Conservation (phyloP, 192 early-diverging fungal genomes). For the Globomyces pollinis-pini region DNA sequence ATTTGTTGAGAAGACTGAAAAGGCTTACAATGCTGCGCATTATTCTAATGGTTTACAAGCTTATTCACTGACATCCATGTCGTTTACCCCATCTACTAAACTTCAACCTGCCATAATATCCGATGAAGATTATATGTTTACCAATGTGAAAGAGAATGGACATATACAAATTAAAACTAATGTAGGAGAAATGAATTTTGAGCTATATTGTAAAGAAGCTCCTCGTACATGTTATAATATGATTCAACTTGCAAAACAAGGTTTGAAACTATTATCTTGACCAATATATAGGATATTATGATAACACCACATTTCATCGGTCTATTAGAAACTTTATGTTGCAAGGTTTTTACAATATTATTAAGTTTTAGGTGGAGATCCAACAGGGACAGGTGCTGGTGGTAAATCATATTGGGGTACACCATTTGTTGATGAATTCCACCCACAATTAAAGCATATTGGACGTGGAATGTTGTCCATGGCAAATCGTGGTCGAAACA, state of each 20-base stretch:
- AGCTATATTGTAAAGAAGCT: conserved; percentile 70
- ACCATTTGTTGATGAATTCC: conserved; percentile 43
- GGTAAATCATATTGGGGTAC: conserved; percentile 39
- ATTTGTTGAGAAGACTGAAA: conserved; percentile 34
- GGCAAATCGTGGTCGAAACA: conserved; percentile 91
- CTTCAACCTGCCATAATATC: conserved; percentile 63
- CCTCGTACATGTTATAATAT: conserved; percentile 92
- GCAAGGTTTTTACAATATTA: conserved; percentile 21
- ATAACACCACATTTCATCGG: conserved; percentile 74
- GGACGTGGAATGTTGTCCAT: conserved; percentile 82
- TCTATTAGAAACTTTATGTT: conserved; percentile 50
- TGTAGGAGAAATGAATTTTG: conserved; percentile 72
- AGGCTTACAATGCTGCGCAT: conserved; percentile 69
- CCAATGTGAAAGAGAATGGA: conserved; percentile 67
- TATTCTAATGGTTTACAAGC: conserved; percentile 73
- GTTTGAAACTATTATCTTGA: conserved; percentile 5
- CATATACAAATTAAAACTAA: conserved; percentile 73
- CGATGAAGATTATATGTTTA: conserved; percentile 87
- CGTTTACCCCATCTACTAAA: conserved; percentile 59
- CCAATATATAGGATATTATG: conserved; percentile 63
- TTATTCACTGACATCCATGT: conserved; percentile 81
- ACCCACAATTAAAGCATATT: conserved; percentile 49
- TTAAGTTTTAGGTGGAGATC: conserved; percentile 31
- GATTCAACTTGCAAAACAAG: conserved; percentile 69
- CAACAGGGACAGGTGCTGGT: conserved; percentile 44